Conservation (phyloP, 192 early-diverging fungal species). For the Entomortierella beljakovae region DNA sequence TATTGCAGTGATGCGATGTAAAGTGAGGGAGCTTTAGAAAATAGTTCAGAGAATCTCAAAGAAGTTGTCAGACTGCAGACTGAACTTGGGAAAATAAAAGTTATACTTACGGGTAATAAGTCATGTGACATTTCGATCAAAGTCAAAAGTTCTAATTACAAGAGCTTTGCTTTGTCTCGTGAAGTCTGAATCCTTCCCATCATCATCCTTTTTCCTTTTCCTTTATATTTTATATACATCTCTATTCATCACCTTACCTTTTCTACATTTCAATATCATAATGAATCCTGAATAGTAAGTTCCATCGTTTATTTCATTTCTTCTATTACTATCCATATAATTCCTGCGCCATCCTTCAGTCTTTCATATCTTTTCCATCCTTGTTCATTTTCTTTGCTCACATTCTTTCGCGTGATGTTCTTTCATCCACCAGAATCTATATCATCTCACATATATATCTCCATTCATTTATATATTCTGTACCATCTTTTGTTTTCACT, state of each 20-base stretch:
- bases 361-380: too few species aligned
- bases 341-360: too few species aligned
- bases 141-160: too few species aligned
- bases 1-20: not conserved
- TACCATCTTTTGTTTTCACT: too few species aligned
- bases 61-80: too few species aligned
- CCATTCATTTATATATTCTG: too few species aligned
- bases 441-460: too few species aligned
- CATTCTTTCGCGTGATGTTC: not conserved
- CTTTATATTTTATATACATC: not conserved
- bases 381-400: not conserved
- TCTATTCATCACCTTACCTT: not conserved
- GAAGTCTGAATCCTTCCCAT: not conserved
- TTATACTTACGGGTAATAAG: too few species aligned
- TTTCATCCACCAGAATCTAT: not conserved
- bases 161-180: not conserved
- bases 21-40: not conserved
- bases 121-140: too few species aligned
- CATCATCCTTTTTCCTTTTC: not conserved
- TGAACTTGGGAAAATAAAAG: too few species aligned
- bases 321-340: not conserved
- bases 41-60: too few species aligned
- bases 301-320: not conserved
- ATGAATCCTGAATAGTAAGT: constrained; percentile 64
- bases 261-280: constrained; percentile 5